Evolutionary conservation across 2,329 filamentous ascomycete genomes (phyloP), one percentile per base, ranked within the genome.

Genomic region (Hypoxylon sp.): DNA sequence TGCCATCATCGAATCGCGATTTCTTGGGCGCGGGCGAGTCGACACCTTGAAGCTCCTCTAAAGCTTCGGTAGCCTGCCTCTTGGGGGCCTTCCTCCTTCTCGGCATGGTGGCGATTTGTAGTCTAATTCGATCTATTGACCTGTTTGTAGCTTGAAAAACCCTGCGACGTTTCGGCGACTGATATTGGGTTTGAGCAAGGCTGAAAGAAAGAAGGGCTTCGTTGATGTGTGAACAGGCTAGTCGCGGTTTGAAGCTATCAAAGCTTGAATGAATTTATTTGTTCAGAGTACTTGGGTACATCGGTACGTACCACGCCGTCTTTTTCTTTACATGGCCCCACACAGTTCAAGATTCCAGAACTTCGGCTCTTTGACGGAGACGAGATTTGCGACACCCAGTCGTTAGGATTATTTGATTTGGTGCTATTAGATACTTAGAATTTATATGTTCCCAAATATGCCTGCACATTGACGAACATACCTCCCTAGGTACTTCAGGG

Each of bases 1-100:
- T 70, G 21, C 73, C 73, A 50, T 83, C 80, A 62, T 79, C 82
- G 29, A 79, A 71, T 60, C 84, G 79, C 29, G 82, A 85, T 64
- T 77, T 81, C 72, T 87, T 88, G 18, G 83, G 83, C 26, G 80
- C 81, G 3, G 85, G 85, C 26, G 85, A 87, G 45, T 78, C 81
- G 54, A 81, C 72, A 52, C 78, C 83, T 31, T 75, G 73, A 40
- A 84, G 72, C 60, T 86, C 83, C 31, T 87, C 85, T 33, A 88
- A 78, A 37, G 83, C 78, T 71, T 88, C 84, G 24, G 81, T 80
- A 53, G 85, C 86, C 55, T 81, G 81, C 59, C 86, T 81, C 75
- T 35, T 35, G n/a, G 31, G 13, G 5, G 31, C n/a, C 2, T 88
- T 88, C 38, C 15, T 21, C 20, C 11, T 41, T 41, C 38, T 24